Evolutionary conservation across 257 asterid species (phyloP), one percentile per base, ranked within the genome.

Genomic region (Forsythia viridissima): DNA sequence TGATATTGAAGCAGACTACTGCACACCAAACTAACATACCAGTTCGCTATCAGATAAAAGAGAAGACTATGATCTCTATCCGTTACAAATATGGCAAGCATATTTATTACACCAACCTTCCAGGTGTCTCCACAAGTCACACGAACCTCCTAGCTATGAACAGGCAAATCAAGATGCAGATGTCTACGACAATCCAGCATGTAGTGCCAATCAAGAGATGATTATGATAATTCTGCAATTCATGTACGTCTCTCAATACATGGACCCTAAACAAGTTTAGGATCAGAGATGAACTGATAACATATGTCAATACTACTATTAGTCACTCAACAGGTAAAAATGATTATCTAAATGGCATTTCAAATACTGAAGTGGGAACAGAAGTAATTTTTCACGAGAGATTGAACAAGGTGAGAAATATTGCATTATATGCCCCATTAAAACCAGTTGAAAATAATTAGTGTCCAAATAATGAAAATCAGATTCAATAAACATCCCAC

Each of bases 111-210:
- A 89, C 91, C 90, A 91, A 89, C 93, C 97, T 91, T 88, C 90
- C 84, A 37, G 86, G 88, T 84, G 85, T 83, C 90, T 85, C 83
- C 91, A 87, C 78, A 80, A 70, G 89, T 81, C 93, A 87, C 65
- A 86, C 59, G 88, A 88, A 89, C 91, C 92, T 87, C 93, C 88
- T 85, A 89, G 91, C 91, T 83, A 85, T 83, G 91, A 85, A 89
- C 82, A 85, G 83, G 87, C 89, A 89, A 81, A 84, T 87, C 94
- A 89, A 87, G 92, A 89, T 61, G 69, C 69, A 61, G 84, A 83
- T 80, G 83, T 82, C 82, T 78, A 89, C 85, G 88, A 84, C 73
- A 85, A 86, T 88, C 98, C 93, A 85, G 88, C 83, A 85, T 77
- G 88, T 66, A 85, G 89, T 79, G 85, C 82, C 84, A 84, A 81